Base-by-base conservation (phyloP, 2,329 filamentous ascomycete species). In the Bretziella fagacearum region DNA sequence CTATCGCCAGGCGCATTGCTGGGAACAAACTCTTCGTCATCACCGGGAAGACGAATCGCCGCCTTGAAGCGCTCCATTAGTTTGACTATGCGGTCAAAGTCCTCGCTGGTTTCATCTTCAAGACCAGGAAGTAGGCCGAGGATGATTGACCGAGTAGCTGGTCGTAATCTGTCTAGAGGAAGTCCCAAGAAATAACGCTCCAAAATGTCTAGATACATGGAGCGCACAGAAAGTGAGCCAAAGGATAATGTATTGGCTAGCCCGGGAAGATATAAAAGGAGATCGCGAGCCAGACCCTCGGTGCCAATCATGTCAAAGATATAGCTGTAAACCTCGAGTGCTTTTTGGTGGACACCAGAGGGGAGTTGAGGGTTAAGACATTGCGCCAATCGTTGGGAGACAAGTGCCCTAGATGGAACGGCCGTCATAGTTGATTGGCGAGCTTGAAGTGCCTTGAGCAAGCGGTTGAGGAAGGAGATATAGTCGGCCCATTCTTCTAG, bases 401-500 rank as follows among this genome's bases (percentile, higher is more conserved):
- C 80, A 48, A 79, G 70, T 15, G 75, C 69, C 64, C 87, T 93
- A 56, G 87, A 78, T 10, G 91, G 89, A 50, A 98, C 79, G 27
- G 77, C 66, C 6, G 75, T 72, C 48, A 79, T 73, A 50, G 76
- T 77, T 37, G 79, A 66, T 20, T 84, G 84, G 53, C 87, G 84
- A 37, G 82, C 77, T 74, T 98, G 91, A 18, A 98, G 71, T 30
- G 89, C 85, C 76, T 95, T 96, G 52, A 94, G 69, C 42, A 98
- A 70, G 52, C 85, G 78, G 59, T 84, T 93, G 48, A 98, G 67
- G 60, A 96, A 98, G 15, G 89, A 94, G 57, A 98, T 98, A 60
- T 98, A 98, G 65, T 98, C 91, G 42, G 93, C 91, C 91, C 91
- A 98, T 76, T 98, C 91, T 64, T 96, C 86, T 55, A 95, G 70